Evolutionary conservation across 1,284 basidiomycete genomes (phyloP), one percentile per base, ranked within the genome.

Genomic region (Moesziomyces parantarcticus): DNA sequence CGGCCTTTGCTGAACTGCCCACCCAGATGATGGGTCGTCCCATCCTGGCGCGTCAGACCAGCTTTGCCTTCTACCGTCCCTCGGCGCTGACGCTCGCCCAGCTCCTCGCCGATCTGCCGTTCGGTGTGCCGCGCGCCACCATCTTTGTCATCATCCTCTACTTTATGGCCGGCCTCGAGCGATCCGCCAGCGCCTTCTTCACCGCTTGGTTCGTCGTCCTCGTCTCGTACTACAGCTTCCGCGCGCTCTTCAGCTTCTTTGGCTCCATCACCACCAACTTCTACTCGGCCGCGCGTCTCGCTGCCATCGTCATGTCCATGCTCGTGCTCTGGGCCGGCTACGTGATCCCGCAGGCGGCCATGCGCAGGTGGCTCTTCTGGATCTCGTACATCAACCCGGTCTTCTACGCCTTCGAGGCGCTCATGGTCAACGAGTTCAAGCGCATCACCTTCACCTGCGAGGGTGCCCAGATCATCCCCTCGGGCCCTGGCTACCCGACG

Each of bases 361-460:
- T 95, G 92, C 91, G 92, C 82, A 86, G 91, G 52, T 95, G 92
- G 92, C 83, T 94, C 18, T 92, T 92, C 86, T 94, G 92, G 92
- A 69, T 78, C 56, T 60, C 59, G 22, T 76, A 76, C 52, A 34
- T 75, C 55, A 77, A 75, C 50, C 82, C 83, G 7, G 81, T 92
- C 43, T 85, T 89, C 16, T 95, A 93, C 85, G 91, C 90, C 1
- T 94, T 92, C 87, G 89, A 90, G 72, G 91, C 89, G 1, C 86
- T 89, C 52, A 73, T 80, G 73, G 58, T 73, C 58, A 87, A 87
- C 83, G 87, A 88, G 79, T 88, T 88, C 74, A 71, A 69, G 55
- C 48, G 71, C 0, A 47, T 63, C 42, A 77, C 58, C 1, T 73
- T 77, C 42, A 73, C 73, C 20, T 79, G 77, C 47, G 65, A 59